A percentile compares a stretch with the other conserved stretches of the same genome.
phyloP scores from a whole-genome alignment of 202 grass and related monocot species.

The Bolboschoenoplectus hybrid region DNA sequence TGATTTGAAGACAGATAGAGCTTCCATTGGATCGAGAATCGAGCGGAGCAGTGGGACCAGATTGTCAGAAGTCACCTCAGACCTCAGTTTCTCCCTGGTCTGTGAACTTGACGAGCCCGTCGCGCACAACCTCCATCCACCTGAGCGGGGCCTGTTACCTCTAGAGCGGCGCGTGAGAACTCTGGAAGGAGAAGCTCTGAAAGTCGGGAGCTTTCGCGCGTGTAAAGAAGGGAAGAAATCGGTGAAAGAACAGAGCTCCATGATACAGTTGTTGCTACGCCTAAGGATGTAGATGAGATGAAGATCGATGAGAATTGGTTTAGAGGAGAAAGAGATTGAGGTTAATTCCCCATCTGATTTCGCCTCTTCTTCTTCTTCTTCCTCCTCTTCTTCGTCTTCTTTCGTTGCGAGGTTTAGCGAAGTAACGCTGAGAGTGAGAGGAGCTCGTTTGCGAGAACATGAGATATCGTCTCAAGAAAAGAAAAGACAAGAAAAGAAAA shows the following conservation, averaged over 20 bases:
- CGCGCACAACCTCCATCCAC: neutral
- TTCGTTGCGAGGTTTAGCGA: neutral
- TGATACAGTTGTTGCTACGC: neutral
- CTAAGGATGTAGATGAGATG: neutral
- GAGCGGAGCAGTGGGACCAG: constrained; percentile 60
- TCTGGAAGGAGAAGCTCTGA: constrained; percentile 17
- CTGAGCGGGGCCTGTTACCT: neutral
- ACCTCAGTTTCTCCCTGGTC: neutral
- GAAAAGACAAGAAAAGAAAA: too few species aligned
- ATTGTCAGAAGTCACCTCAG: constrained; percentile 40
- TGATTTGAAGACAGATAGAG: constrained; percentile 60
- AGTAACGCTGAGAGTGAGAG: neutral
- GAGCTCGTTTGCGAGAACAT: neutral
- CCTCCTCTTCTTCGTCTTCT: neutral
- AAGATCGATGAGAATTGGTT: neutral
- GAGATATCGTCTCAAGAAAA: neutral
- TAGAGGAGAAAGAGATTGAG: neutral
- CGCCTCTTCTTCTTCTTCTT: neutral
- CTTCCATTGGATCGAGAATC: constrained; percentile 49
- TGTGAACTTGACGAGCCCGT: neutral
- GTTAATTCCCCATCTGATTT: neutral
- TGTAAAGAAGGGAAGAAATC: constrained; percentile 21
- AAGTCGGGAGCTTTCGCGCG: constrained; percentile 11
- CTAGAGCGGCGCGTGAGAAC: neutral
- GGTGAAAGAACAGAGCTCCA: constrained; percentile 43